These are phyloP conservation scores for Colletotrichum incanum DNA, from an alignment of 2,329 filamentous ascomycete genomes.

Conservation along the genomic window DNA sequence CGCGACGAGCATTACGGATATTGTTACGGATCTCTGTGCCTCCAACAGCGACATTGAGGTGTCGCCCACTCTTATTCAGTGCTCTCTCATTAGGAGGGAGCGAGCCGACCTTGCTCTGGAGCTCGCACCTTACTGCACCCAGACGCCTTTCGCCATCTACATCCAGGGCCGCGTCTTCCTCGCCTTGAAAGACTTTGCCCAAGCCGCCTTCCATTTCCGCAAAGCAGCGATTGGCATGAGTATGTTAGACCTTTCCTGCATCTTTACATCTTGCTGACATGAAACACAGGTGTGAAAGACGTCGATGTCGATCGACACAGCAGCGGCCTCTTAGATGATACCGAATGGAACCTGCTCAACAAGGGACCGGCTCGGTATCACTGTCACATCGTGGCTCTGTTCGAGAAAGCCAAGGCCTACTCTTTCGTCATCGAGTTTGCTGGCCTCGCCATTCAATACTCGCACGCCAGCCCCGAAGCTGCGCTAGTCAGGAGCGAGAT, in stretches of 20 bases:
- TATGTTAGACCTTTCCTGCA: conserved; percentile 63
- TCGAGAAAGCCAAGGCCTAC: conserved; percentile 82
- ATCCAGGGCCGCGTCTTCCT: conserved; percentile 87
- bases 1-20: conserved; percentile 74
- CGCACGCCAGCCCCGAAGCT: conserved; percentile 54
- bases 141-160: conserved; percentile 80
- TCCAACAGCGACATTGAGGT: conserved; percentile 77
- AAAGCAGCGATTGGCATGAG: conserved; percentile 87
- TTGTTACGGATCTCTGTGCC: conserved; percentile 77
- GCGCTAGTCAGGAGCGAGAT: conserved; percentile 76
- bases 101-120: conserved; percentile 73
- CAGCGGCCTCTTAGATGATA: conserved; percentile 80
- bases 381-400: conserved; percentile 86
- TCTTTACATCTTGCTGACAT: conserved; percentile 48
- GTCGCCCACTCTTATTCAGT: conserved; percentile 73
- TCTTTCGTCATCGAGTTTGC: conserved; percentile 90
- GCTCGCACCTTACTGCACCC: conserved; percentile 69
- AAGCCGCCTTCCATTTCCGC: conserved; percentile 83
- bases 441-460: conserved; percentile 79
- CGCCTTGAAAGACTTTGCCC: conserved; percentile 79
- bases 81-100: conserved; percentile 72
- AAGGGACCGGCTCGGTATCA: conserved; percentile 88
- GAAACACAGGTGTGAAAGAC: conserved; percentile 60
- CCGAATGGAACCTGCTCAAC: conserved; percentile 79
- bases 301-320: conserved; percentile 69